Base-by-base conservation (phyloP, 23 red algal species). In the Agarophyton chilense region DNA sequence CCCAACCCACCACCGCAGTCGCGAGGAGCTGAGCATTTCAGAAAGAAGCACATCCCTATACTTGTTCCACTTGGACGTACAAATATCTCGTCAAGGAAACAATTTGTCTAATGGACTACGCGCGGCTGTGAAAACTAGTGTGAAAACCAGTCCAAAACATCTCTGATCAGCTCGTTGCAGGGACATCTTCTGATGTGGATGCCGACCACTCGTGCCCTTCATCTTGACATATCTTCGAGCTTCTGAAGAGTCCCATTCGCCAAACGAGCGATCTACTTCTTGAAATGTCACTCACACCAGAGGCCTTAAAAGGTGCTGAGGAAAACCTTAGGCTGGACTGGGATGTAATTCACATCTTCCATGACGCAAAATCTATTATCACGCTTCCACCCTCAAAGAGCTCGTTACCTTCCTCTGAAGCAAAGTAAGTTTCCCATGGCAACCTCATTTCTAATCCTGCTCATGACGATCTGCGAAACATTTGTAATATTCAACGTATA, bases 321-420 rank as follows among this genome's bases (percentile, higher is more conserved):
- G 38, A 70, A 42, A 39, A 42, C 34, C 38, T 70, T 0, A 70
- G 40, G 34, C 21, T 42, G 64, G 64, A 70, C 38, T 70, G 64
- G 64, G 64, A 70, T 42, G 64, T 70, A 18, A 36, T 70, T 40
- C 64, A 70, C 64, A 70, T 70, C 34, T 70, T 70, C 19, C 1
- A 70, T 21, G 2, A 41, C 19, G 28, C 64, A 40, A 36, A 42
- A 42, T 70, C 34, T n/a, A 42, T 70, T 39, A 70, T 42, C 38
- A 70, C 64, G 19, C 32, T 70, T 21, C 64, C 64, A 21, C 40
- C 64, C 38, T 40, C 64, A 41, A 36, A 70, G 35, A 36, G 17
- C 9, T 9, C 34, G 40, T 21, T 70, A 42, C 21, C 64, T 17
- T 42, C 64, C 8, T 39, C 36, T 6, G 64, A 70, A 70, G 64